phyloP scores from a whole-genome alignment of 495 filamentous ascomycete species.

The Trichoderma gamsii region DNA sequence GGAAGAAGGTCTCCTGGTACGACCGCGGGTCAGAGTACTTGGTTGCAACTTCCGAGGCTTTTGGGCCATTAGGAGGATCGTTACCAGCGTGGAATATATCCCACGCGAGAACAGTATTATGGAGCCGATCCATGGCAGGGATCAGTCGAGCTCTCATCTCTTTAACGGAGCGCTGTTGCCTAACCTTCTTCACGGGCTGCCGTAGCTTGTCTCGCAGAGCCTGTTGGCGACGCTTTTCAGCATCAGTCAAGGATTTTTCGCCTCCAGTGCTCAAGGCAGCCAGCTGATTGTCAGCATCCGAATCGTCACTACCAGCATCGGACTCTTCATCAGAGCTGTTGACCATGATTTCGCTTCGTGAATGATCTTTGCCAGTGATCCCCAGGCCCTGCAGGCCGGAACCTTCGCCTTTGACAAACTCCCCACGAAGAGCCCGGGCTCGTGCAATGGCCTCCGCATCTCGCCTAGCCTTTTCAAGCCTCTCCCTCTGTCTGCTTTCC shows the following conservation, averaged over 20 bases:
- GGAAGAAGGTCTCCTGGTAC: conserved; percentile 87
- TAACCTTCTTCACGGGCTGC: conserved; percentile 73
- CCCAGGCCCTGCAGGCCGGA: conserved; percentile 66
- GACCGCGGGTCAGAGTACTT: conserved; percentile 65
- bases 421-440: conserved; percentile 53
- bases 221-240: conserved; percentile 44
- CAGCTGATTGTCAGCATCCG: conserved; percentile 49
- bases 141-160: conserved; percentile 91
- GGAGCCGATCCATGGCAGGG: conserved; percentile 79
- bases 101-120: conserved; percentile 83
- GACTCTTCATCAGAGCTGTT: conserved; percentile 73
- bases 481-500: conserved; percentile 64
- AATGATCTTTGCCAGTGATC: conserved; percentile 77
- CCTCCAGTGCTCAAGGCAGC: conserved; percentile 42
- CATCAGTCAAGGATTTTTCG: conserved; percentile 41
- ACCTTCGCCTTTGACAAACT: conserved; percentile 62
- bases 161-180: conserved; percentile 68
- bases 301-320: conserved; percentile 61
- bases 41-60: conserved; percentile 64
- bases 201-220: conserved; percentile 40
- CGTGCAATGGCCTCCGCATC: conserved; percentile 61
- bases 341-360: conserved; percentile 82
- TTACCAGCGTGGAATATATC: conserved; percentile 84
- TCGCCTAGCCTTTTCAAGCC: conserved; percentile 65
- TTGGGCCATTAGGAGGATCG: conserved; percentile 77